A percentile compares a stretch with the other conserved stretches of the same genome.
These are phyloP conservation scores for Adansonia madagascariensis DNA, from an alignment of 441 rosid species.

Conservation along the genomic window DNA sequence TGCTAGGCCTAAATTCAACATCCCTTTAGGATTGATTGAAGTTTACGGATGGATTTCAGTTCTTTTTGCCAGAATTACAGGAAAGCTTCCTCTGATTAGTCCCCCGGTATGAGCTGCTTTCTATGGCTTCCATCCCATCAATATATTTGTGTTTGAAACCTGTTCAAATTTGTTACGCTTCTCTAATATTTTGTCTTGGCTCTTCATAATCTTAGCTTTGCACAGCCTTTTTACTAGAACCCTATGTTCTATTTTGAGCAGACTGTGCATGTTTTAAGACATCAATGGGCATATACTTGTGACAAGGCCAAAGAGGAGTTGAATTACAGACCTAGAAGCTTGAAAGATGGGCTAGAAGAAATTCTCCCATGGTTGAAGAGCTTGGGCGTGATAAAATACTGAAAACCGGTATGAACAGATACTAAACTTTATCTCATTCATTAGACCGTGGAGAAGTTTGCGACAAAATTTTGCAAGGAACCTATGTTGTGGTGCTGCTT, in stretches of 20 bases:
- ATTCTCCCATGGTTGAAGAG: constrained; percentile 80
- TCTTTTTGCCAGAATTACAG: constrained; percentile 63
- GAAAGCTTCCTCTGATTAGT: constrained; percentile 86
- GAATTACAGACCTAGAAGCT: constrained; percentile 71
- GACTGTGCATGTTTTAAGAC: constrained; percentile 68
- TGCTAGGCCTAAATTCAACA: constrained; percentile 57
- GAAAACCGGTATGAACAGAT: constrained; percentile 20
- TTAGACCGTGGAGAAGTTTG: neutral
- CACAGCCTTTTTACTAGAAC: neutral
- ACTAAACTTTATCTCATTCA: neutral
- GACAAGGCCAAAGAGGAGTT: constrained; percentile 79
- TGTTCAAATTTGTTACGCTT: neutral
- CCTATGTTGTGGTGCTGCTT: neutral
- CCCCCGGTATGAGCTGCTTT: constrained; percentile 64
- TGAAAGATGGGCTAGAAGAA: constrained; percentile 78
- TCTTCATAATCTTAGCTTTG: constrained; percentile 1
- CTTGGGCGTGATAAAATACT: constrained; percentile 61
- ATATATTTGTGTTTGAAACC: neutral
- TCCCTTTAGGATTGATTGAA: constrained; percentile 65
- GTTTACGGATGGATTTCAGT: constrained; percentile 77
- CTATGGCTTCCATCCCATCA: constrained; percentile 19
- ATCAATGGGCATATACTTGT: constrained; percentile 86
- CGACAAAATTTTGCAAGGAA: neutral
- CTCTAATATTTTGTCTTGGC: neutral
- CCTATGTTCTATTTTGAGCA: constrained; percentile 37